phyloP scores from a whole-genome alignment of 2,329 filamentous ascomycete genomes.

The Aspergillus bombycis region DNA sequence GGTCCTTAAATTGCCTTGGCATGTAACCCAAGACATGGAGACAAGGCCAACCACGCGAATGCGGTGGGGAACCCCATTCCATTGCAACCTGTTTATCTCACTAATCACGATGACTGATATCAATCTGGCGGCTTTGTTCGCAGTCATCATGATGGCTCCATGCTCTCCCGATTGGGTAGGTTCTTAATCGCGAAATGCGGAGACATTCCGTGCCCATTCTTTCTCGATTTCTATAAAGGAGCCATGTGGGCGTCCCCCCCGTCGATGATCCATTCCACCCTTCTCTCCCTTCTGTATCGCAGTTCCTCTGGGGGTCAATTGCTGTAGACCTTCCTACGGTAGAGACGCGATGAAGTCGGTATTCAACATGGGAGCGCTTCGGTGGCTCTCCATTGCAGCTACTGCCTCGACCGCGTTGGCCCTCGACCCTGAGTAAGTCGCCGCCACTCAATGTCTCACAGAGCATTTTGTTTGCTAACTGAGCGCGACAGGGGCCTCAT shows the following conservation, averaged over 20 bases:
- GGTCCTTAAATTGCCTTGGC: slow-evolving; percentile 7
- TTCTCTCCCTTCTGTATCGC: background rate
- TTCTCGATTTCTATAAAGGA: background rate
- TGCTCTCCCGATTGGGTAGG: slow-evolving; percentile 5
- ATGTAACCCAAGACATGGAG: slow-evolving; percentile 14
- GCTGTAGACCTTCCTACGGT: background rate
- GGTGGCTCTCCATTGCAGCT: slow-evolving; percentile 29
- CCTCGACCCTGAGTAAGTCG: slow-evolving; percentile 35
- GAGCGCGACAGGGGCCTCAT: slow-evolving; percentile 35
- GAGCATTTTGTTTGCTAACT: background rate
- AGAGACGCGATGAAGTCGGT: background rate
- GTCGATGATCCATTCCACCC: background rate
- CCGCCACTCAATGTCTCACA: background rate
- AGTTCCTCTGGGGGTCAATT: background rate
- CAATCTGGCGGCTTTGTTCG: background rate
- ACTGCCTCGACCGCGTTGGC: slow-evolving; percentile 28
- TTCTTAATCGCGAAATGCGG: slow-evolving; percentile 1
- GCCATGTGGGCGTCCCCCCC: background rate
- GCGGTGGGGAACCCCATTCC: background rate
- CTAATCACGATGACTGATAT: background rate
- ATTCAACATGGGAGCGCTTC: slow-evolving; percentile 27
- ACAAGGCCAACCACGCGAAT: background rate
- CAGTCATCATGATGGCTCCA: background rate
- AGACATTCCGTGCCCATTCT: background rate
- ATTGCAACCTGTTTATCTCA: slow-evolving; percentile 12